These are phyloP conservation scores for Cocos nucifera DNA, from an alignment of 176 grass and related monocot species.

Conservation along the genomic window DNA sequence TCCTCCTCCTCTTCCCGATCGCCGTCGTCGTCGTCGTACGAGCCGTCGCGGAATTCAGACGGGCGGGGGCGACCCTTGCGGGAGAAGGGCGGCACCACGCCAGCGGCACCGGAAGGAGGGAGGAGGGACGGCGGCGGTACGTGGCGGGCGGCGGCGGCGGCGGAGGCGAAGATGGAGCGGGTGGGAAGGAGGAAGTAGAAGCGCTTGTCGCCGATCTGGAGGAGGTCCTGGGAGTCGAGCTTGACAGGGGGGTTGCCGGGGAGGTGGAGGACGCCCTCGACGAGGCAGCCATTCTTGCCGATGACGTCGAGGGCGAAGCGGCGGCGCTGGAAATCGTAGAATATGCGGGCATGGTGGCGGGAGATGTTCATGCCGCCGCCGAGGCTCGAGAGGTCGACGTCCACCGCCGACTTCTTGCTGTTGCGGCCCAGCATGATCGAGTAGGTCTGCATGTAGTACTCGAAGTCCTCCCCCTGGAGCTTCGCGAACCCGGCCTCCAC, in stretches of 20 bases:
- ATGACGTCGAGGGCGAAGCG: conserved; percentile 85
- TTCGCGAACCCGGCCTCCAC: conserved; percentile 83
- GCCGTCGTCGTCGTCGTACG: conserved; percentile 33
- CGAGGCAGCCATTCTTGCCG: conserved; percentile 81
- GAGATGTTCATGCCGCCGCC: conserved; percentile 92
- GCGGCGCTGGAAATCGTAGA: conserved; percentile 83
- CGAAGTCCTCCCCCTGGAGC: conserved; percentile 93
- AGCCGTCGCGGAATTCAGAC: conserved; percentile 36
- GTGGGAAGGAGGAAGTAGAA: conserved; percentile 86
- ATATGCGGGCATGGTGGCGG: conserved; percentile 76
- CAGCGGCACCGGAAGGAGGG: conserved; percentile 25
- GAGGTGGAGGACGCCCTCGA: conserved; percentile 72
- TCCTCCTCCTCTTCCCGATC: conserved; percentile 3
- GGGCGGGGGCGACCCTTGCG: conserved; percentile 34
- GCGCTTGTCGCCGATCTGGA: conserved; percentile 90
- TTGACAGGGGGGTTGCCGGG: conserved; percentile 63
- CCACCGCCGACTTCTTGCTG: conserved; percentile 80
- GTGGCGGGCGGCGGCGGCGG: conserved; percentile 34
- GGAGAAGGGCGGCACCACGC: conserved; percentile 13
- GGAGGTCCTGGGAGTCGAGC: conserved; percentile 79
- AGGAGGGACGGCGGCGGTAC: conserved; percentile 28
- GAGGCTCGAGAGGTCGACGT: conserved; percentile 74
- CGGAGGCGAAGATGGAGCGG: conserved; percentile 60
- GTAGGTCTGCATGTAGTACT: conserved; percentile 97
- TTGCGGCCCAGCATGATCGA: conserved; percentile 88